phyloP scores from a whole-genome alignment of 805 yeast species.

The Starmerella apis region DNA sequence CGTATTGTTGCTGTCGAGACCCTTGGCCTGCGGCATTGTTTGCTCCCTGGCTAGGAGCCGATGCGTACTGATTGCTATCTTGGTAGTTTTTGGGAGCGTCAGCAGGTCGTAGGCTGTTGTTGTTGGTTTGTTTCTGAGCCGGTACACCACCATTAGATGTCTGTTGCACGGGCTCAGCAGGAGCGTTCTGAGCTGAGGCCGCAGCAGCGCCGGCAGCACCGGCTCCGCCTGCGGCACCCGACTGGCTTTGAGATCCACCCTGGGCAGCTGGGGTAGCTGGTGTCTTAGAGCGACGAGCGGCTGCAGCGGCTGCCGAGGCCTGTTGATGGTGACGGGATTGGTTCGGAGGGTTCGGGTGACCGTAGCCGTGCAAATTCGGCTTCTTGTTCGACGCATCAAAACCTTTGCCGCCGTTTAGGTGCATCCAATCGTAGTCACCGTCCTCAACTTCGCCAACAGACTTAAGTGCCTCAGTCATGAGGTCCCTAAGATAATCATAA shows the following conservation, averaged over 20 bases:
- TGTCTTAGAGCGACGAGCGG: conserved; percentile 14
- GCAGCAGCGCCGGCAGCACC: conserved; percentile 6
- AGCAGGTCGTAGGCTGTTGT: conserved; percentile 1
- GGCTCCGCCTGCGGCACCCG: conserved; percentile 6
- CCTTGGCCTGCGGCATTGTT: conserved; percentile 4
- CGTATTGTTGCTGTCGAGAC: conserved; percentile 14
- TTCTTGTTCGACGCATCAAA: conserved; percentile 91
- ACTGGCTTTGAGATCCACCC: neutral
- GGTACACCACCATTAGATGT: conserved; percentile 1
- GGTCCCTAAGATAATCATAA: conserved; percentile 70
- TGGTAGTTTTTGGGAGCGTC: conserved; percentile 19
- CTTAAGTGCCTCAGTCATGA: conserved; percentile 61
- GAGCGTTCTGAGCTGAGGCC: conserved; percentile 1
- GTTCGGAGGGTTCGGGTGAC: conserved; percentile 56
- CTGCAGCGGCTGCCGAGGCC: conserved; percentile 16
- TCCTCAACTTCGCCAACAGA: conserved; percentile 63
- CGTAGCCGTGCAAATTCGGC: conserved; percentile 91
- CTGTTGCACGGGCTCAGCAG: neutral
- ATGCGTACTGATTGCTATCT: conserved; percentile 21
- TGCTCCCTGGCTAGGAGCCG: conserved; percentile 6
- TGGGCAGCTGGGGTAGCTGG: conserved; percentile 10
- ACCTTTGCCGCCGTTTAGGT: conserved; percentile 85
- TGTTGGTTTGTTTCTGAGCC: conserved; percentile 5
- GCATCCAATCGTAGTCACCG: conserved; percentile 97
- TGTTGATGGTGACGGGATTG: conserved; percentile 20